Evolutionary conservation across 2,329 filamentous ascomycete species (phyloP).

Genomic region (Cryphonectria carpinicola): DNA sequence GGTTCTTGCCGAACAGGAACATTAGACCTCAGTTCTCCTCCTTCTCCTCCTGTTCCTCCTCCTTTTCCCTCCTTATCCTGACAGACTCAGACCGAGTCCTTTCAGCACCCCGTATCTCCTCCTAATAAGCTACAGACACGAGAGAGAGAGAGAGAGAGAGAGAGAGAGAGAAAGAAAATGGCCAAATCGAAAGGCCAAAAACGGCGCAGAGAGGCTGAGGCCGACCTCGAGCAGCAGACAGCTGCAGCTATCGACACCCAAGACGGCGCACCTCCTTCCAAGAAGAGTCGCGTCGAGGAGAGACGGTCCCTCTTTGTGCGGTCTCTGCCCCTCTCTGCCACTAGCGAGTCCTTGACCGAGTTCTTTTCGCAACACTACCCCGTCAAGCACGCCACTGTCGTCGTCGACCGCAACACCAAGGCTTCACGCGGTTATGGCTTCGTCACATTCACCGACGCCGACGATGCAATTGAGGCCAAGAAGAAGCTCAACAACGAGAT

Average conservation of each 20-base stretch:
- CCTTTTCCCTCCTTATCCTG: background rate
- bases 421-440: constrained; percentile 92
- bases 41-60: background rate
- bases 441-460: constrained; percentile 92
- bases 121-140: background rate
- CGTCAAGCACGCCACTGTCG: constrained; percentile 93
- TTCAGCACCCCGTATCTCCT: background rate
- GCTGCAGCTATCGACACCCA: constrained; percentile 27
- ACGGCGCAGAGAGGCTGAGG: constrained; percentile 42
- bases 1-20: background rate
- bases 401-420: constrained; percentile 83
- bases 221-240: constrained; percentile 34
- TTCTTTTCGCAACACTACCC: constrained; percentile 95
- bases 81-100: background rate
- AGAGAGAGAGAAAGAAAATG: constrained; percentile 27
- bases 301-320: constrained; percentile 86
- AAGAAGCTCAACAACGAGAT: constrained; percentile 78
- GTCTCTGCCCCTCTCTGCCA: constrained; percentile 77
- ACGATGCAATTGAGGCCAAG: constrained; percentile 83
- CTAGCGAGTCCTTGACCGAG: constrained; percentile 79
- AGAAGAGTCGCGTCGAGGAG: constrained; percentile 63
- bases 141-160: no score
- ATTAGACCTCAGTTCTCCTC: background rate
- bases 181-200: constrained; percentile 39
- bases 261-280: constrained; percentile 43